These are phyloP conservation scores for Boletellus emodensis DNA, from an alignment of 768 basidiomycete species.

Conservation along the genomic window DNA sequence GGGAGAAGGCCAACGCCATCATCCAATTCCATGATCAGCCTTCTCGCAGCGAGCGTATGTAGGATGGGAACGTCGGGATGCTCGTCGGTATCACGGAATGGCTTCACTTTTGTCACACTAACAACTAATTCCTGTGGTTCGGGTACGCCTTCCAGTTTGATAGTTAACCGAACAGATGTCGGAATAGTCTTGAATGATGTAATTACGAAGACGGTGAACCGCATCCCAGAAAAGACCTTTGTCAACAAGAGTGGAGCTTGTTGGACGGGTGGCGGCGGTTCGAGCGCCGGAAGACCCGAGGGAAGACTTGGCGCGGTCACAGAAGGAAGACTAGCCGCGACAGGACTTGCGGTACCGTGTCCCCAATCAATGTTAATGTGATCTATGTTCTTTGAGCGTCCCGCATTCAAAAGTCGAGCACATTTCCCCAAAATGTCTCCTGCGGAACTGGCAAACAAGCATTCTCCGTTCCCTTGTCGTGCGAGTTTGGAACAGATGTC, in stretches of 20 bases:
- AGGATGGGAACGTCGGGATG: conserved; percentile 33
- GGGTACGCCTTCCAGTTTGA: conserved; percentile 24
- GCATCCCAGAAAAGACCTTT: conserved; percentile 31
- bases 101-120: conserved; percentile 22
- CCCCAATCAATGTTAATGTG: conserved; percentile 51
- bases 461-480: conserved; percentile 47
- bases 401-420: conserved; percentile 47
- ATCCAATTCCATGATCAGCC: conserved; percentile 50
- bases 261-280: conserved; percentile 32
- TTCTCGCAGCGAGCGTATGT: conserved; percentile 53
- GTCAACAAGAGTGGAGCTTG: conserved; percentile 33
- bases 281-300: conserved; percentile 21
- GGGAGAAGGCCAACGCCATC: conserved; percentile 35
- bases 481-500: conserved; percentile 55
- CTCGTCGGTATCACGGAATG: conserved; percentile 16
- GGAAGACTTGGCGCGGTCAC: conserved; percentile 19
- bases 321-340: background rate
- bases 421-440: conserved; percentile 49
- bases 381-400: conserved; percentile 43
- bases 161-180: conserved; percentile 22
- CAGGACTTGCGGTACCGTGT: conserved; percentile 2
- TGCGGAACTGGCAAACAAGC: conserved; percentile 41
- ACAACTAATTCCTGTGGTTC: conserved; percentile 18
- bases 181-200: conserved; percentile 23
- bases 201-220: conserved; percentile 35